Conservation (phyloP, 169 alveolate genomes). For the Theileria parva region DNA sequence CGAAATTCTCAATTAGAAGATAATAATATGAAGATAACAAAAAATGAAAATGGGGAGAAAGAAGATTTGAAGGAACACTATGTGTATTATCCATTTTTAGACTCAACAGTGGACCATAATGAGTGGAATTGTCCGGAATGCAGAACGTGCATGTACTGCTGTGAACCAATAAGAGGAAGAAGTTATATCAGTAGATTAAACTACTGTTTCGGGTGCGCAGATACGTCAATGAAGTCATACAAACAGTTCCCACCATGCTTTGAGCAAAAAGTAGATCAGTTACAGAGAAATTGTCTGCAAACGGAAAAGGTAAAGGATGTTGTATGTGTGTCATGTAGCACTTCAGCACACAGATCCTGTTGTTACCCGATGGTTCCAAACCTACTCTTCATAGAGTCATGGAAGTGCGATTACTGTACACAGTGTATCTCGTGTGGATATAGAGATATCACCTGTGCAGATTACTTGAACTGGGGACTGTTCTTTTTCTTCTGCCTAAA, state of each 20-base stretch:
- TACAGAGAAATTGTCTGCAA: conserved; percentile 51
- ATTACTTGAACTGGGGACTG: conserved; percentile 78
- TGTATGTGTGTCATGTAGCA: conserved; percentile 71
- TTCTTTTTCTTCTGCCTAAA: conserved; percentile 68
- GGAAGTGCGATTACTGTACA: conserved; percentile 77
- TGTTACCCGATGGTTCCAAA: conserved; percentile 77
- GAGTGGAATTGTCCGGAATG: conserved; percentile 51
- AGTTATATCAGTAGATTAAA: conserved; percentile 28
- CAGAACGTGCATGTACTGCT: conserved; percentile 47
- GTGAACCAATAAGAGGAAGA: conserved; percentile 15
- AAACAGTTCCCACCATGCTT: conserved; percentile 59
- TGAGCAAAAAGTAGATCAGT: conserved; percentile 63
- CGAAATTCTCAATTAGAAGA: not conserved
- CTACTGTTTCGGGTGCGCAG: conserved; percentile 28
- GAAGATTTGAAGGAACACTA: not conserved
- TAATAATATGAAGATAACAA: not conserved
- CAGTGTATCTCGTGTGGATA: conserved; percentile 77
- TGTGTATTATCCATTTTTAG: conserved; percentile 17
- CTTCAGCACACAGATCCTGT: conserved; percentile 78
- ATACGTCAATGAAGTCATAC: conserved; percentile 31
- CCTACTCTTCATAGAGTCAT: conserved; percentile 65
- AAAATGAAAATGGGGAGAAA: not conserved
- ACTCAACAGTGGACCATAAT: not conserved
- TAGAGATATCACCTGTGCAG: conserved; percentile 61
- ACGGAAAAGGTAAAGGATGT: conserved; percentile 62